Percentiles rank a stretch among this genome's conserved stretches.
phyloP scores from a whole-genome alignment of 2,329 filamentous ascomycete species.

The Zymoseptoria ardabiliae region DNA sequence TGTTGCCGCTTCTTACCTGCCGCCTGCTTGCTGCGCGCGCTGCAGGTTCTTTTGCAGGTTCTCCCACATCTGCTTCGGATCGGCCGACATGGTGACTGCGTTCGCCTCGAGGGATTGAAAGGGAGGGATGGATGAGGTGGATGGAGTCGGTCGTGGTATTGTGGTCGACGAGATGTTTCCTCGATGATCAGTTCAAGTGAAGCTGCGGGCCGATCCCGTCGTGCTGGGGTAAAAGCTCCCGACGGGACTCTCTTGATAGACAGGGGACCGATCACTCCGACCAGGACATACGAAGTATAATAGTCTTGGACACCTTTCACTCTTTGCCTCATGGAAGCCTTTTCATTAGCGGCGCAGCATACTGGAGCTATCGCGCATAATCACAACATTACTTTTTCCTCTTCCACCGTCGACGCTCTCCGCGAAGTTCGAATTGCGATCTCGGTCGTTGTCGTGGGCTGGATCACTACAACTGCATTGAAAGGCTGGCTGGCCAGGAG shows the following conservation, averaged over 20 bases:
- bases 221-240: background rate
- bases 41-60: constrained; percentile 53
- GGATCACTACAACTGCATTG: constrained; percentile 24
- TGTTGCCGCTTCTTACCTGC: constrained; percentile 25
- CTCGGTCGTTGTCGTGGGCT: constrained; percentile 39
- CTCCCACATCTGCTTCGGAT: constrained; percentile 60
- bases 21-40: constrained; percentile 41
- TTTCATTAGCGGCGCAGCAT: constrained; percentile 27
- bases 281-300: background rate
- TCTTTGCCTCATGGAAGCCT: constrained; percentile 26
- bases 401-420: constrained; percentile 42
- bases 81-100: constrained; percentile 29
- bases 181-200: background rate
- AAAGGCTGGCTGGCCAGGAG: constrained; percentile 15
- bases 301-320: background rate
- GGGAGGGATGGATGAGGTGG: background rate
- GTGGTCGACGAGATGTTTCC: background rate
- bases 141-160: background rate
- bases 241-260: background rate
- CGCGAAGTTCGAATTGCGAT: constrained; percentile 47
- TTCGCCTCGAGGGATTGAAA: constrained; percentile 10
- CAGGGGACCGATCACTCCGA: background rate
- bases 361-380: constrained; percentile 35
- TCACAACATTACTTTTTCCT: constrained; percentile 46
- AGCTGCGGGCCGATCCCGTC: background rate